Base-by-base conservation (phyloP, 768 basidiomycete genomes). In the Mycena rosella region DNA sequence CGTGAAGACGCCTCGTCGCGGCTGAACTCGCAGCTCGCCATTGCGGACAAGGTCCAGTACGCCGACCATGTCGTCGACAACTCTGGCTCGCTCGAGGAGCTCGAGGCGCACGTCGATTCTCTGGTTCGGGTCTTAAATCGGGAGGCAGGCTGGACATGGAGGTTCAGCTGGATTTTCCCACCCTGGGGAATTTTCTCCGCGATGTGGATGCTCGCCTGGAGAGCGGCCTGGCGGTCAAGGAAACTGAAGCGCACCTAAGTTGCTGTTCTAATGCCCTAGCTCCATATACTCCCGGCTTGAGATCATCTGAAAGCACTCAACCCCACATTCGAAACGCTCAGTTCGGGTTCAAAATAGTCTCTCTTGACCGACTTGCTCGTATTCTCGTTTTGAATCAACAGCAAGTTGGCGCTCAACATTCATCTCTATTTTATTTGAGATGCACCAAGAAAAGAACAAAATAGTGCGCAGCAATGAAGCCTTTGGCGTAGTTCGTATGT, bases 51-150 rank as follows among this genome's bases (percentile, higher is more conserved):
- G 76, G 82, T 96, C 6, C 73, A 81, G n/a, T 96, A 94, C 68
- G 96, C 96, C 5, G 95, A 96, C 75, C 75, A 88, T 57, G 89
- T 98, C 54, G 76, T 99, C 34, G 96, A 98, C 80, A 99, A 99
- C 77, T 94, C 94, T 8, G 95, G 95, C 1, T 83, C 91, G 0
- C 80, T 82, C 10, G 77, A 84, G 38, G 95, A 96, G 64, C 82
- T 98, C 13, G 83, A 90, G 38, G 73, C 70, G 71, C 76, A 87
- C 76, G 80, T 93, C 73, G 86, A 79, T 78, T 61, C 65, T 67
- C 77, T 92, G 76, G 67, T 89, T 10, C 74, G 74, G 48, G 77
- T 74, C 56, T 67, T 88, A 11, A 80, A 85, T 56, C 81, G 79
- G 42, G 79, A 84, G 20, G 84, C 79, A 0, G 88, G 90, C 11